A percentile compares a stretch with the other conserved stretches of the same genome.
Evolutionary conservation across 139 green algal species (phyloP).

Genomic region (Chlamydomonas sphaeroides): DNA sequence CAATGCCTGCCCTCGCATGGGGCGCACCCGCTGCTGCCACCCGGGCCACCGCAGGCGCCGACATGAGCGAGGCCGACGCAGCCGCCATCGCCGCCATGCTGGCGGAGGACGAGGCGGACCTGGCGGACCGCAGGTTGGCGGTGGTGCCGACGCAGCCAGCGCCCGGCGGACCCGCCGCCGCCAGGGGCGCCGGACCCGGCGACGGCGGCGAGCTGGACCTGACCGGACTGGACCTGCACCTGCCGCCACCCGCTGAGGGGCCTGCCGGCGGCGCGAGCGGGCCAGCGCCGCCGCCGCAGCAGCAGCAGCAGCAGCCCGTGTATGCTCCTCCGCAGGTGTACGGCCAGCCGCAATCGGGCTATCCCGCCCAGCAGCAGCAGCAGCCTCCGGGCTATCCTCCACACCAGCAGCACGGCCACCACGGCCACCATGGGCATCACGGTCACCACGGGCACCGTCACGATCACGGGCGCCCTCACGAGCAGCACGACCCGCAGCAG

Average conservation of each 20-base stretch:
- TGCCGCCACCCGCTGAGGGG: neutral
- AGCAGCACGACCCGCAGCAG: neutral
- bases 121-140: neutral
- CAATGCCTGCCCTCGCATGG: neutral
- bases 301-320: neutral
- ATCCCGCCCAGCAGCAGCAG: too few species aligned
- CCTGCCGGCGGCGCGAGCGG: neutral
- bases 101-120: constrained; percentile 27
- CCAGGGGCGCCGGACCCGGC: too few species aligned
- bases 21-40: too few species aligned
- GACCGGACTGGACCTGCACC: constrained; percentile 13
- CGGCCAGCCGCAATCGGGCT: too few species aligned
- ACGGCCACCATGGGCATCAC: too few species aligned
- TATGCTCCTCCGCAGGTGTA: too few species aligned
- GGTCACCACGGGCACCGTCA: too few species aligned
- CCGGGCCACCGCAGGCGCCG: neutral
- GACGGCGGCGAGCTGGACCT: constrained; percentile 7
- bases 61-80: constrained; percentile 36
- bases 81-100: constrained; percentile 41
- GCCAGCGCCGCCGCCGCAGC: neutral
- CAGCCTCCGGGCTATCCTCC: too few species aligned
- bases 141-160: constrained; percentile 21
- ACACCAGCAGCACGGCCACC: neutral
- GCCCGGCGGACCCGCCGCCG: too few species aligned
- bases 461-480: too few species aligned